Evolutionary conservation across 2,329 filamentous ascomycete genomes (phyloP).

Genomic region (Dendrostoma leiphaemia): DNA sequence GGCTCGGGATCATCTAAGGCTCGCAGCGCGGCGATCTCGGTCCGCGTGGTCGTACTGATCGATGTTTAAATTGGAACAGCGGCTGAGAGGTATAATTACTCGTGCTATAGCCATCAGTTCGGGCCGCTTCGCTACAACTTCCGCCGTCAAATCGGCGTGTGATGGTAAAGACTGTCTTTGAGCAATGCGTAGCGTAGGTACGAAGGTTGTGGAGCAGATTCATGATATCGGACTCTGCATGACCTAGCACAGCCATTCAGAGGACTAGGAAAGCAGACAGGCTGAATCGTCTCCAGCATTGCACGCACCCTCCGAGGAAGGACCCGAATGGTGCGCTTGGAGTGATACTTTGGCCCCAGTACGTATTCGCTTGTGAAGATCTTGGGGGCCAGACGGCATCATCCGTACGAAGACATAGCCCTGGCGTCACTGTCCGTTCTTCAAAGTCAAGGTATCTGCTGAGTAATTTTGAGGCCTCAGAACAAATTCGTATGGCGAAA

Average conservation of each 20-base stretch:
- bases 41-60: not conserved
- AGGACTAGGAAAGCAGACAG: too few relatives aligned
- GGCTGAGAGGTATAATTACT: not conserved
- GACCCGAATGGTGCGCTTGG: not conserved
- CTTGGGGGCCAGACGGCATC: not conserved
- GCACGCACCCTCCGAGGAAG: too few relatives aligned
- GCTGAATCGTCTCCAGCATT: not conserved
- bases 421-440: not conserved
- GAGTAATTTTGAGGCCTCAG: not conserved
- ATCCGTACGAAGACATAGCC: not conserved
- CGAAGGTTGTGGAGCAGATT: too few relatives aligned
- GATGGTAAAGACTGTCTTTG: not conserved
- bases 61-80: not conserved
- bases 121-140: not conserved
- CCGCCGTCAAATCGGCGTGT: not conserved
- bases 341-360: not conserved
- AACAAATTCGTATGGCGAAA: not conserved
- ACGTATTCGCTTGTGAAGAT: not conserved
- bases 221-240: not conserved
- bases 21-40: slow-evolving; percentile 7
- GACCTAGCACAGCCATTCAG: too few relatives aligned
- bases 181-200: not conserved
- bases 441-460: not conserved
- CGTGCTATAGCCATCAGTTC: not conserved
- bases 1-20: slow-evolving; percentile 16